These are phyloP conservation scores for Paratinospora sagittata DNA, from an alignment of 164 flowering plant species.

Conservation along the genomic window DNA sequence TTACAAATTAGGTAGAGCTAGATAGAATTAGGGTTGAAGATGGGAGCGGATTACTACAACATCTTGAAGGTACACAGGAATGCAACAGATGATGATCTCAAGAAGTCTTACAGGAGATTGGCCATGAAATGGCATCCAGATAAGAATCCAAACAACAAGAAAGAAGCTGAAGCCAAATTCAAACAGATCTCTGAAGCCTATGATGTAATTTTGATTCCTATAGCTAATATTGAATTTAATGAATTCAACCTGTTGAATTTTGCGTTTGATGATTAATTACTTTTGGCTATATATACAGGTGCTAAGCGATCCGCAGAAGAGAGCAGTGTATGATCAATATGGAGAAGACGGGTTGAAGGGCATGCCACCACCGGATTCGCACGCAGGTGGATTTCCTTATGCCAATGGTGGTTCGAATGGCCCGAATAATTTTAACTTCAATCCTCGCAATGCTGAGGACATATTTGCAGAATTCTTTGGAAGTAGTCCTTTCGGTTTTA, in stretches of 20 bases:
- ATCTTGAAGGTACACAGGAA: slow-evolving; percentile 27
- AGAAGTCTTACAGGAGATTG: slow-evolving; percentile 31
- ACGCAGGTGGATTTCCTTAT: slow-evolving; percentile 18
- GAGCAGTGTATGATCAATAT: slow-evolving; percentile 53
- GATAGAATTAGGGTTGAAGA: slow-evolving; percentile 4
- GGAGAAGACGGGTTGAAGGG: slow-evolving; percentile 65
- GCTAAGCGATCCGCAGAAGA: slow-evolving; percentile 52
- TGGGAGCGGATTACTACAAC: slow-evolving; percentile 37
- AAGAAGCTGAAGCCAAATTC: slow-evolving; percentile 37
- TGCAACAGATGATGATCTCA: slow-evolving; percentile 34
- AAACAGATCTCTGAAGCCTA: slow-evolving; percentile 40
- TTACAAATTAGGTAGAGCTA: neutral
- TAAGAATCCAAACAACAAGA: slow-evolving; percentile 30
- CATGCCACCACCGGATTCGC: slow-evolving; percentile 36
- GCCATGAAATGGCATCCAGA: slow-evolving; percentile 45
- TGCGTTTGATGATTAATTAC: neutral
- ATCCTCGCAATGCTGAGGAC: slow-evolving; percentile 52
- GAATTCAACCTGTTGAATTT: too few relatives aligned
- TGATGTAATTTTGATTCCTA: slow-evolving; percentile 17
- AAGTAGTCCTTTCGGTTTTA: slow-evolving; percentile 43
- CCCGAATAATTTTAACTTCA: slow-evolving; percentile 34
- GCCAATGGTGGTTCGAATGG: slow-evolving; percentile 23
- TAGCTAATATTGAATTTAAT: too few relatives aligned
- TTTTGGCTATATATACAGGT: slow-evolving; percentile 28
- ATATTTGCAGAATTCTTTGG: slow-evolving; percentile 57